Evolutionary conservation across 495 filamentous ascomycete species (phyloP).

Genomic region (Penicillium canescens): DNA sequence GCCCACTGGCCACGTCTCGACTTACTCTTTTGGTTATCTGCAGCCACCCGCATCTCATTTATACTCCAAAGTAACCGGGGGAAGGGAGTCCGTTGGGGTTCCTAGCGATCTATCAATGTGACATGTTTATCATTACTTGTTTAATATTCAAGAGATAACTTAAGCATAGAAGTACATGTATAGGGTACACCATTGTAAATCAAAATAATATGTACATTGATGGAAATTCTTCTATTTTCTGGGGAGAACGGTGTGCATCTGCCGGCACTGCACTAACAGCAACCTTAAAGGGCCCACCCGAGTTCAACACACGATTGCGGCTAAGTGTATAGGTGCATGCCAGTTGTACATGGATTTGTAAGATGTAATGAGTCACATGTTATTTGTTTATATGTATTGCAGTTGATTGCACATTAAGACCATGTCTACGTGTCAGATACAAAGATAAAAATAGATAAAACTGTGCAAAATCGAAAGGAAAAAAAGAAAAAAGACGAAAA

Average conservation of each 20-base stretch:
- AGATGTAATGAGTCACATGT: no score
- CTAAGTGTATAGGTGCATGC: background rate
- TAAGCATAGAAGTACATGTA: no score
- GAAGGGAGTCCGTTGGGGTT: slow-evolving; percentile 1
- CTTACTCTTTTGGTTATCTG: slow-evolving; percentile 18
- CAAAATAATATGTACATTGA: no score
- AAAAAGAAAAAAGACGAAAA: background rate
- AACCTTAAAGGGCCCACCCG: slow-evolving; percentile 28
- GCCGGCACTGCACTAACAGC: slow-evolving; percentile 28
- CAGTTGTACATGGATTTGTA: no score
- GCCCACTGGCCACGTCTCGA: background rate
- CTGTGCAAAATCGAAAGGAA: background rate
- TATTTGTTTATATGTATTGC: background rate
- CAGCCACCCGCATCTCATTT: slow-evolving; percentile 21
- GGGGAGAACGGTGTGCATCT: slow-evolving; percentile 21
- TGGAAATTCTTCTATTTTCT: background rate
- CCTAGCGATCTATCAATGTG: slow-evolving; percentile 1
- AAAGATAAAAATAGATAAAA: background rate
- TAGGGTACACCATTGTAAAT: no score
- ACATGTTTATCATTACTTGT: background rate
- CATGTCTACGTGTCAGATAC: background rate
- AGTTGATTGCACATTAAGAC: background rate
- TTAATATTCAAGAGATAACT: no score
- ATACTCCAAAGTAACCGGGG: background rate
- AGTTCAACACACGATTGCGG: background rate